A percentile compares a stretch with the other conserved stretches of the same genome.
These are phyloP conservation scores for Annulohypoxylon moriforme DNA, from an alignment of 495 filamentous ascomycete species.

Conservation along the genomic window DNA sequence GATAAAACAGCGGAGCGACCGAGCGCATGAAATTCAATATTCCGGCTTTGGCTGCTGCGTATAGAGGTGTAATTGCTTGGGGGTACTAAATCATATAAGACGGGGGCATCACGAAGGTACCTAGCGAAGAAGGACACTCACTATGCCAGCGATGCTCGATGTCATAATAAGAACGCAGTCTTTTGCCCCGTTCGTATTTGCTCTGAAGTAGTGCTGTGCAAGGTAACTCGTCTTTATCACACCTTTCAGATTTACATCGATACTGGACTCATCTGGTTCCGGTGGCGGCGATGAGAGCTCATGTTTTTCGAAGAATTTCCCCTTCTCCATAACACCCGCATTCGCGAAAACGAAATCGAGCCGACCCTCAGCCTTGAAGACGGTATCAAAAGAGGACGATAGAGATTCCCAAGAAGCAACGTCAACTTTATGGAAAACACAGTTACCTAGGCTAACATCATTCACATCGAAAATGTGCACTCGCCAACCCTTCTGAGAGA, in stretches of 20 bases:
- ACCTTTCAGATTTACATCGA: slow-evolving; percentile 56
- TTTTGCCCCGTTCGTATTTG: slow-evolving; percentile 32
- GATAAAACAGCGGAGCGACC: slow-evolving; percentile 44
- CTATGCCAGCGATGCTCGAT: slow-evolving; percentile 55
- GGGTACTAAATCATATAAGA: slow-evolving; percentile 45
- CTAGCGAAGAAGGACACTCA: slow-evolving; percentile 8
- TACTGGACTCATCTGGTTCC: slow-evolving; percentile 50
- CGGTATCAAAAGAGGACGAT: slow-evolving; percentile 50
- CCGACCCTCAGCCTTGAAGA: slow-evolving; percentile 46
- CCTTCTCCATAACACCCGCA: slow-evolving; percentile 56
- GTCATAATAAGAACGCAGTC: slow-evolving; percentile 55
- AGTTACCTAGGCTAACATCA: neutral
- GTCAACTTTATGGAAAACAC: slow-evolving; percentile 35
- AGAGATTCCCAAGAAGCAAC: slow-evolving; percentile 40
- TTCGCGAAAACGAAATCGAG: slow-evolving; percentile 59
- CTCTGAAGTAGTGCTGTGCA: slow-evolving; percentile 56
- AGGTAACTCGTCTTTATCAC: slow-evolving; percentile 55
- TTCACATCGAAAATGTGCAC: slow-evolving; percentile 38
- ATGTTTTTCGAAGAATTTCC: slow-evolving; percentile 44
- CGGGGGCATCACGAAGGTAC: neutral
- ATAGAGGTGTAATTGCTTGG: slow-evolving; percentile 56
- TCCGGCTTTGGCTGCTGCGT: slow-evolving; percentile 56
- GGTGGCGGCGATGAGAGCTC: slow-evolving; percentile 38
- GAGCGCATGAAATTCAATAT: slow-evolving; percentile 57
- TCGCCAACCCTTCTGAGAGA: slow-evolving; percentile 37